A percentile compares a stretch with the other conserved stretches of the same genome.
phyloP scores from a whole-genome alignment of 1,139 yeast genomes.

The Yamadazyma trypodendri region DNA sequence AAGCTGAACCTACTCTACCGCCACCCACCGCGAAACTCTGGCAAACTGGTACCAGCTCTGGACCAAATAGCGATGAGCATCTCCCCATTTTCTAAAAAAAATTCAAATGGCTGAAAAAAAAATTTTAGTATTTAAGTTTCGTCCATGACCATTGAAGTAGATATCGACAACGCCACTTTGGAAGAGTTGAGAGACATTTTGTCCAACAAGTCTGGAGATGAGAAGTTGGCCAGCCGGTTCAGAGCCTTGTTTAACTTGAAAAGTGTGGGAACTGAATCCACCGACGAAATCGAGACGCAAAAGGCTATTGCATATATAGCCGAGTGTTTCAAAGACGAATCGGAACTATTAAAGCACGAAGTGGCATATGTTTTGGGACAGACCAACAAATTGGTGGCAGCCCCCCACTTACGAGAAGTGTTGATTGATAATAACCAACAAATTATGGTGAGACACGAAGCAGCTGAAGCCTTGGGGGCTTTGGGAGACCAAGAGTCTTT shows the following conservation, averaged over 20 bases:
- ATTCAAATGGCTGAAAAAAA: constrained; percentile 1
- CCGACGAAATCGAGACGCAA: constrained; percentile 48
- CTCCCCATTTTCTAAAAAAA: neutral
- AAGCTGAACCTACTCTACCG: neutral
- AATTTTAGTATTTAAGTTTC: constrained; percentile 2
- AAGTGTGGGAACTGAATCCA: constrained; percentile 67
- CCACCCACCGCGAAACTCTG: neutral
- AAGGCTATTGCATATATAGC: constrained; percentile 83
- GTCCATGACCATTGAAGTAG: constrained; percentile 30
- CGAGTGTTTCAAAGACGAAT: constrained; percentile 72
- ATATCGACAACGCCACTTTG: constrained; percentile 52
- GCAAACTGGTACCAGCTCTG: neutral
- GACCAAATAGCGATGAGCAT: constrained; percentile 1
- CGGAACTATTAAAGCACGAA: constrained; percentile 96
- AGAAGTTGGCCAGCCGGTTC: constrained; percentile 80
- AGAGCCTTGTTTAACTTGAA: constrained; percentile 91
- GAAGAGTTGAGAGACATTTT: constrained; percentile 73
- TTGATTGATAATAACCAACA: constrained; percentile 69
- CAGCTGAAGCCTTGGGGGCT: constrained; percentile 98
- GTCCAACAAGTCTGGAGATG: constrained; percentile 60
- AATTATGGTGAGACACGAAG: constrained; percentile 98
- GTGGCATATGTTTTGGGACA: constrained; percentile 99
- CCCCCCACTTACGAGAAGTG: constrained; percentile 72
- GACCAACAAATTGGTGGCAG: constrained; percentile 78
- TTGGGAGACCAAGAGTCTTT: constrained; percentile 82